Evolutionary conservation across 2,329 filamentous ascomycete genomes (phyloP).

Genomic region (Magnaporthales sp.): DNA sequence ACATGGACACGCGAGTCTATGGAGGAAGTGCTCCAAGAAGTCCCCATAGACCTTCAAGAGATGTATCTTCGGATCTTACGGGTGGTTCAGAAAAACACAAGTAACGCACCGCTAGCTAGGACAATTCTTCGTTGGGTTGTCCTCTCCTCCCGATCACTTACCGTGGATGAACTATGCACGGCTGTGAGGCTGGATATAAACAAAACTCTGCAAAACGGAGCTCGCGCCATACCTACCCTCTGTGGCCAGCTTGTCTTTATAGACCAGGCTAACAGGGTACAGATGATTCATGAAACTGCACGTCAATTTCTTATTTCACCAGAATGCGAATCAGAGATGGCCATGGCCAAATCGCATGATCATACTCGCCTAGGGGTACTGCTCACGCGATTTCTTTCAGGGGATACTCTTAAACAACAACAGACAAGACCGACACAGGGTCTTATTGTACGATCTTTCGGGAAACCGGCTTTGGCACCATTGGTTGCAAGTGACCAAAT

Average conservation of each 20-base stretch:
- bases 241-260: constrained; percentile 22
- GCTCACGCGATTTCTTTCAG: constrained; percentile 15
- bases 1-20: constrained; percentile 20
- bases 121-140: constrained; percentile 17
- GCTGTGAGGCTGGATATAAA: constrained; percentile 16
- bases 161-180: constrained; percentile 14
- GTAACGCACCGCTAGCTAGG: constrained; percentile 14
- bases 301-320: constrained; percentile 19
- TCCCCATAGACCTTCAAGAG: constrained; percentile 16
- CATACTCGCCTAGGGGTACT: constrained; percentile 22
- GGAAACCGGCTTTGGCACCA: constrained; percentile 5
- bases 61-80: constrained; percentile 18
- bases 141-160: constrained; percentile 15
- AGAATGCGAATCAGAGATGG: constrained; percentile 11
- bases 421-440: constrained; percentile 8
- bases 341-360: constrained; percentile 10
- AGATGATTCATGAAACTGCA: constrained; percentile 22
- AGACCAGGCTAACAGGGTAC: constrained; percentile 16
- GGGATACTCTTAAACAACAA: constrained; percentile 10
- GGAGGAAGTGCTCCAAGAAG: constrained; percentile 15
- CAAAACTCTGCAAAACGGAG: constrained; percentile 17
- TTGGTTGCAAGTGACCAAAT: constrained; percentile 7
- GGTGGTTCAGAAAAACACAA: constrained; percentile 13
- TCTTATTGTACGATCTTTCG: constrained; percentile 9
- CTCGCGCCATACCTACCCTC: constrained; percentile 17